Percentiles rank a stretch among this genome's conserved stretches.
Evolutionary conservation across 2,329 filamentous ascomycete genomes (phyloP).

Genomic region (Penicillium verrucosum): DNA sequence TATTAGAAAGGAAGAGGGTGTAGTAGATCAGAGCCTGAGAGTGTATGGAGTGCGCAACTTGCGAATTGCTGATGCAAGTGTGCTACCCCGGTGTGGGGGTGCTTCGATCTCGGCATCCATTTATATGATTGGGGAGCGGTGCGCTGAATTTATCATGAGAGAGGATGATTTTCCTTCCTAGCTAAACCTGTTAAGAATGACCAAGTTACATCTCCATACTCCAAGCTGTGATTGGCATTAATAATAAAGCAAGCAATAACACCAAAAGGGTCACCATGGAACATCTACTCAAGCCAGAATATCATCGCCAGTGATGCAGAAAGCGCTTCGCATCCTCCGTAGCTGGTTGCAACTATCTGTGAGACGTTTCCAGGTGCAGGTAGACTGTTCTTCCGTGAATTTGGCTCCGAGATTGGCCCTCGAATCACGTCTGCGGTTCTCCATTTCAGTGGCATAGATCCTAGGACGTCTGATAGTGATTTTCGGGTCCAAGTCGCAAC

Average conservation of each 20-base stretch:
- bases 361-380: background rate
- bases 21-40: background rate
- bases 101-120: background rate
- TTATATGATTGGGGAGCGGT: constrained; percentile 3
- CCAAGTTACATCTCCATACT: too few relatives aligned
- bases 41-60: constrained; percentile 1
- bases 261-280: background rate
- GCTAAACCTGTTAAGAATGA: too few relatives aligned
- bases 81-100: background rate
- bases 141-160: background rate
- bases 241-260: background rate
- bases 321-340: background rate
- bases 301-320: background rate
- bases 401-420: background rate
- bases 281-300: background rate
- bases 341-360: background rate
- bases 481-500: background rate
- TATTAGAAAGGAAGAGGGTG: background rate
- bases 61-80: constrained; percentile 4
- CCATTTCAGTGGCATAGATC: background rate
- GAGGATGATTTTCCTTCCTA: background rate
- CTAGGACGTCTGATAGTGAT: background rate
- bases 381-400: background rate
- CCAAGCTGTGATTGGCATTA: background rate
- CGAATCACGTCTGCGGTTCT: background rate